Percentiles rank a stretch among this genome's conserved stretches.
phyloP scores from a whole-genome alignment of 345 rosid genomes.

The Brassica rapa region DNA sequence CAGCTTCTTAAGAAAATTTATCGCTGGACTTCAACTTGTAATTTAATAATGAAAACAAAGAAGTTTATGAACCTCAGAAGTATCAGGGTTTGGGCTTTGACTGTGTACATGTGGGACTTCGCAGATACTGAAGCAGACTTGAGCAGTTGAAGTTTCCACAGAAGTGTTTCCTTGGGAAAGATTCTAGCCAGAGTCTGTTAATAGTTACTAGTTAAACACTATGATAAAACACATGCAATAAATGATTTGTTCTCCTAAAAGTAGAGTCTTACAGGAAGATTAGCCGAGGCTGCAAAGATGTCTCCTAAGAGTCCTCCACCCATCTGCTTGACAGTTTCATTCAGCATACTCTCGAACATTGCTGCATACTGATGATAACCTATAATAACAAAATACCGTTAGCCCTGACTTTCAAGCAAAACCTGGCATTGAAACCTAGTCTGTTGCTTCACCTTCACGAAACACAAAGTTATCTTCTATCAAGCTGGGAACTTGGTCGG shows the following conservation, averaged over 20 bases:
- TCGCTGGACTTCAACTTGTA: too few relatives aligned
- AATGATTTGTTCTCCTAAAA: background rate
- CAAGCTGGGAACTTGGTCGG: conserved; percentile 41
- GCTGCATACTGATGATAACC: conserved; percentile 41
- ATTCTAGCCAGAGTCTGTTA: conserved; percentile 59
- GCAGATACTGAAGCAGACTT: conserved; percentile 60
- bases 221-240: background rate
- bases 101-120: conserved; percentile 53
- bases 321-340: conserved; percentile 29
- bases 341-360: conserved; percentile 36
- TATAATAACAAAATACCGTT: conserved; percentile 10
- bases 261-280: conserved; percentile 43
- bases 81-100: conserved; percentile 61
- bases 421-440: background rate
- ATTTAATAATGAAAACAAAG: conserved; percentile 20
- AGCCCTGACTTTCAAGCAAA: background rate
- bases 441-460: conserved; percentile 39
- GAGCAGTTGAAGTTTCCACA: conserved; percentile 75
- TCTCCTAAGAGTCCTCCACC: conserved; percentile 39
- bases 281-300: conserved; percentile 35
- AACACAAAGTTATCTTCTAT: conserved; percentile 41
- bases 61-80: conserved; percentile 54
- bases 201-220: conserved; percentile 9
- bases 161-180: conserved; percentile 65
- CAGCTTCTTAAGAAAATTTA: too few relatives aligned